Evolutionary conservation across 495 filamentous ascomycete genomes (phyloP), one percentile per base, ranked within the genome.

Genomic region (Aspergillus cavernicola): DNA sequence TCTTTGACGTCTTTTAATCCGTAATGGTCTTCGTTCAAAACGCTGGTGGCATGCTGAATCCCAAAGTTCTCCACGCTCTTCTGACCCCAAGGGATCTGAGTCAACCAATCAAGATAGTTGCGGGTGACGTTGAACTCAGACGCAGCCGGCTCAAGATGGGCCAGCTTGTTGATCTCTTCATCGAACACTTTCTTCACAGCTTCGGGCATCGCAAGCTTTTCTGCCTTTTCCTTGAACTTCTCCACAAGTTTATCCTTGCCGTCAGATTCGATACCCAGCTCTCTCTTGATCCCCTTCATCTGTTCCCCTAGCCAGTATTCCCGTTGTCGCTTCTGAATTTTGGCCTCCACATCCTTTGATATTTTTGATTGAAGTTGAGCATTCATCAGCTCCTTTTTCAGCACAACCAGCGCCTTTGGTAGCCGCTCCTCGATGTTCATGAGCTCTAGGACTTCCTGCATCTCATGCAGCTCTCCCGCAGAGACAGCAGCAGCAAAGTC

Each of bases 271-370:
- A 97, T 90, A 12, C 95, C 95, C 18, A 99, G 79, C 66, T 99
- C 95, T 48, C 92, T 79, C 54, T 88, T 85, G 62, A 99, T 97
- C n/a, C 90, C 95, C 72, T 97, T 97, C 92, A 97, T 95, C 63
- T 99, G 95, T 68, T 99, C 93, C 89, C 93, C 92, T 16, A 99
- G 74, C 89, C 90, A 99, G 74, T 99, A 99, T 63, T 99, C 95
- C 24, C 93, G 85, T 65, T 99, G 93, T 10, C 93, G 86, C 73
- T 97, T 97, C 60, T 95, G 92, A 52, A 99, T 99, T 73, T 96
- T 96, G 55, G 80, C 87, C 68, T 99, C 95, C 19, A 99, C 93
- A 64, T 99, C 93, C 72, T 96, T 97, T 37, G 89, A 90, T 39
- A 99, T 99, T 77, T 97, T 97, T 24, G 87, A 90, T 62, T 96